A percentile compares a stretch with the other conserved stretches of the same genome.
These are phyloP conservation scores for Pythium apleroticum DNA, from an alignment of 352 stramenopile species.

Conservation along the genomic window DNA sequence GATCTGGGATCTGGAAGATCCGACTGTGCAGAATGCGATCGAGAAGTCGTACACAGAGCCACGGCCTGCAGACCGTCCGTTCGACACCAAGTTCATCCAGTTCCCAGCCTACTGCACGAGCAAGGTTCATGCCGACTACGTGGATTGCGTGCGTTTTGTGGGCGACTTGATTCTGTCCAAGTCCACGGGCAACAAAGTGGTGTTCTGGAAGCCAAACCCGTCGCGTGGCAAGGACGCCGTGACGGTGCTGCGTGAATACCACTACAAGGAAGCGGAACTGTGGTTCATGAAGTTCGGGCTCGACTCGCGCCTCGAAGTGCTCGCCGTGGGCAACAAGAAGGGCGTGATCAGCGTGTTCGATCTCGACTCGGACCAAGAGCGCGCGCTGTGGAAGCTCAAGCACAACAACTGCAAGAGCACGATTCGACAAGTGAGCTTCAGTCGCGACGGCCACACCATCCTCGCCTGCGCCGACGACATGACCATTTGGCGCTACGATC, in stretches of 20 bases:
- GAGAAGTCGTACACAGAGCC: slow-evolving; percentile 72
- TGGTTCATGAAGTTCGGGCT: slow-evolving; percentile 90
- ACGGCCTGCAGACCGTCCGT: slow-evolving; percentile 58
- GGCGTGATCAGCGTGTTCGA: slow-evolving; percentile 79
- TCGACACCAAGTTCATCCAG: slow-evolving; percentile 87
- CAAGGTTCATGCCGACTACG: slow-evolving; percentile 90
- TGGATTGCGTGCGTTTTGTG: slow-evolving; percentile 87
- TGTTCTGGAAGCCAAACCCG: slow-evolving; percentile 92
- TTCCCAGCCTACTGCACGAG: slow-evolving; percentile 91
- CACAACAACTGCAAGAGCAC: slow-evolving; percentile 78
- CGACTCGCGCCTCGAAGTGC: slow-evolving; percentile 69
- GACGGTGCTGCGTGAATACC: slow-evolving; percentile 79
- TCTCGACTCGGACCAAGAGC: slow-evolving; percentile 68
- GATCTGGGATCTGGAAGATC: slow-evolving; percentile 90
- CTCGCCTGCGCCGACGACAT: slow-evolving; percentile 75
- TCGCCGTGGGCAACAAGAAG: slow-evolving; percentile 84
- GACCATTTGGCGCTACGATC: slow-evolving; percentile 74
- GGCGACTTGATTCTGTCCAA: slow-evolving; percentile 80
- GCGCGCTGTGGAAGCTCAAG: slow-evolving; percentile 66
- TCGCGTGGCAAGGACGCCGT: slow-evolving; percentile 78
- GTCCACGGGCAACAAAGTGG: slow-evolving; percentile 85
- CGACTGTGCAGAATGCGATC: slow-evolving; percentile 72
- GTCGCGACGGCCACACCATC: slow-evolving; percentile 63
- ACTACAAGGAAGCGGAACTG: slow-evolving; percentile 79
- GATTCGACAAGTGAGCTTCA: slow-evolving; percentile 79